phyloP scores from a whole-genome alignment of 2,329 filamentous ascomycete genomes.

The Hymenoscyphus salicellus region DNA sequence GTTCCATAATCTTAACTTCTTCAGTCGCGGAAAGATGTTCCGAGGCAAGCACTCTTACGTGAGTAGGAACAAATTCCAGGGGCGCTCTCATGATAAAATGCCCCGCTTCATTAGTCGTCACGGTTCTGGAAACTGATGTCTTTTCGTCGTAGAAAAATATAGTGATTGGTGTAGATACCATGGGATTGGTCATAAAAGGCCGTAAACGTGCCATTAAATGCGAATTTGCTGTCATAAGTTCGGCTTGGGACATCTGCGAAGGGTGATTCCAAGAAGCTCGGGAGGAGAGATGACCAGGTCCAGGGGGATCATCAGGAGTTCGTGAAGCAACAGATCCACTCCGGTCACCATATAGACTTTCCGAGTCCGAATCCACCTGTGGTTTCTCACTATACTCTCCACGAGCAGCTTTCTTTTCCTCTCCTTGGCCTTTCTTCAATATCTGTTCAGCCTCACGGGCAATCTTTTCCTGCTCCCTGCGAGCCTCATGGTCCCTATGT shows the following conservation, averaged over 20 bases:
- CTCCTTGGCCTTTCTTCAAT: conserved; percentile 65
- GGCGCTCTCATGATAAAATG: conserved; percentile 81
- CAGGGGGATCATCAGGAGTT: conserved; percentile 32
- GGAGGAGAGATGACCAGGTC: conserved; percentile 42
- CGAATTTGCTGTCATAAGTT: conserved; percentile 75
- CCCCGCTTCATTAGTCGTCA: conserved; percentile 81
- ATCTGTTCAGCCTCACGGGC: conserved; percentile 74
- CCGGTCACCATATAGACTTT: conserved; percentile 31
- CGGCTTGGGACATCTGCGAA: conserved; percentile 67
- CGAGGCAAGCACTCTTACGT: conserved; percentile 81
- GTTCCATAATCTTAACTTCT: conserved; percentile 72
- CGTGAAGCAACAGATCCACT: conserved; percentile 22
- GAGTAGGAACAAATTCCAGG: conserved; percentile 85
- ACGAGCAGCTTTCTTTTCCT: conserved; percentile 66
- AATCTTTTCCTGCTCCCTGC: conserved; percentile 62
- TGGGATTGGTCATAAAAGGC: conserved; percentile 84
- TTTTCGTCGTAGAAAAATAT: conserved; percentile 92
- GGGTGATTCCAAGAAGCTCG: conserved; percentile 40
- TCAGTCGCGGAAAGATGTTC: conserved; percentile 81
- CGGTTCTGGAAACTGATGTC: conserved; percentile 77
- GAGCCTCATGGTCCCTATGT: conserved; percentile 47
- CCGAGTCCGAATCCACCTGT: conserved; percentile 42
- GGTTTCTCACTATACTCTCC: conserved; percentile 73
- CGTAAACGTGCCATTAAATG: conserved; percentile 84
- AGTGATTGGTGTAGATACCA: conserved; percentile 75